These are phyloP conservation scores for Rehmannia glutinosa DNA, from an alignment of 257 asterid species.

Conservation along the genomic window DNA sequence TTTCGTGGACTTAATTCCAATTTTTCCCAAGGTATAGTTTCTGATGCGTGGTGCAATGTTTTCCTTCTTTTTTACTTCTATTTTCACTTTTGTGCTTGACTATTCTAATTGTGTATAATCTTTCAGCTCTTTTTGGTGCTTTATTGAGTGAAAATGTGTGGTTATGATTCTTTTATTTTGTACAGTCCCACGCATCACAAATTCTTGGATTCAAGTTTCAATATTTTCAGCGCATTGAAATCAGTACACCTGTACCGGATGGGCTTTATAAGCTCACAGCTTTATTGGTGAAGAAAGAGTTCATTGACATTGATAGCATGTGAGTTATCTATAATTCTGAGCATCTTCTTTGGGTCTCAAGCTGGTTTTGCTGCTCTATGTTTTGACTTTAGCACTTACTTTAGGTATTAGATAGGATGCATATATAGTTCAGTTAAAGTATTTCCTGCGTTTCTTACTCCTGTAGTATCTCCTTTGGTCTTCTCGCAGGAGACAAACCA, in stretches of 20 bases:
- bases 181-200: constrained; percentile 97
- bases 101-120: neutral
- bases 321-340: constrained; percentile 33
- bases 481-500: constrained; percentile 4
- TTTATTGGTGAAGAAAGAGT: constrained; percentile 79
- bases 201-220: constrained; percentile 96
- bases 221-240: constrained; percentile 84
- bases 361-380: constrained; percentile 13
- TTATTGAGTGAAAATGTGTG: constrained; percentile 7
- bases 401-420: neutral
- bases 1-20: constrained; percentile 88
- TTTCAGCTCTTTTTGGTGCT: constrained; percentile 6
- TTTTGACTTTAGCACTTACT: neutral
- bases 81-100: neutral
- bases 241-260: constrained; percentile 56
- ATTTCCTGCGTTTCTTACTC: neutral
- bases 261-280: constrained; percentile 91
- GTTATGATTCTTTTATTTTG: constrained; percentile 12
- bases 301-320: constrained; percentile 90
- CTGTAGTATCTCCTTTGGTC: neutral
- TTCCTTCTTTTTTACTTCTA: neutral
- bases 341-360: constrained; percentile 14
- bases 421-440: neutral
- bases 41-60: neutral
- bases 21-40: constrained; percentile 84